A percentile compares a stretch with the other conserved stretches of the same genome.
Conservation (phyloP, 2,329 filamentous ascomycete species). For the Alternaria rosae region DNA sequence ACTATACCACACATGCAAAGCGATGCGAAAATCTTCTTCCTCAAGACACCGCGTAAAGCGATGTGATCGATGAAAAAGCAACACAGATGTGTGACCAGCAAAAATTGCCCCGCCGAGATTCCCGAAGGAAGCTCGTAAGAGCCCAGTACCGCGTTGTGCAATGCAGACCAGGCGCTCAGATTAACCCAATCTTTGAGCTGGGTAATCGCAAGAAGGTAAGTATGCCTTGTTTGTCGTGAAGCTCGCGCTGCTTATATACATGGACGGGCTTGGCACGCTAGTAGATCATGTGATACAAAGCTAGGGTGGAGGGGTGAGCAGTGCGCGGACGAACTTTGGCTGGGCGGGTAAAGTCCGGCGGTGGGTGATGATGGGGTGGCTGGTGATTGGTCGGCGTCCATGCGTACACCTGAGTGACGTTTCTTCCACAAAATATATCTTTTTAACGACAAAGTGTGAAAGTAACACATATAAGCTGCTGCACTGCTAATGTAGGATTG, state of each 20-base stretch:
- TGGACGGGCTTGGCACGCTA: neutral
- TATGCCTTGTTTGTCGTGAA: slow-evolving; percentile 16
- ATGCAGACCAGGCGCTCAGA: slow-evolving; percentile 45
- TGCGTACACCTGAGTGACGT: neutral
- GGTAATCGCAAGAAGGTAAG: slow-evolving; percentile 46
- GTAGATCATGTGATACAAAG: neutral
- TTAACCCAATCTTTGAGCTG: slow-evolving; percentile 41
- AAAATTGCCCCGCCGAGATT: slow-evolving; percentile 45
- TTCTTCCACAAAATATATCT: neutral
- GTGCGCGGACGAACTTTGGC: neutral
- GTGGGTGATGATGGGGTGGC: neutral
- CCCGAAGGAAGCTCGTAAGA: slow-evolving; percentile 45
- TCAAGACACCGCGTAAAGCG: slow-evolving; percentile 45
- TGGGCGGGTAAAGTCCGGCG: neutral
- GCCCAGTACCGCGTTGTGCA: slow-evolving; percentile 47
- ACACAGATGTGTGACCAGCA: slow-evolving; percentile 26
- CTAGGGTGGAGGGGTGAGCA: neutral
- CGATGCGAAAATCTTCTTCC: slow-evolving; percentile 36
- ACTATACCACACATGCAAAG: neutral
- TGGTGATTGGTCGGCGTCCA: neutral
- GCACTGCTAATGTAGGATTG: neutral
- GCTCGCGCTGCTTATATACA: neutral
- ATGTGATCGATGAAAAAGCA: slow-evolving; percentile 49
- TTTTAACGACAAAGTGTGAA: neutral
- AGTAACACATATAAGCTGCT: neutral